Conservation (phyloP, 1,139 yeast genomes). For the Candida sanyaensis region DNA sequence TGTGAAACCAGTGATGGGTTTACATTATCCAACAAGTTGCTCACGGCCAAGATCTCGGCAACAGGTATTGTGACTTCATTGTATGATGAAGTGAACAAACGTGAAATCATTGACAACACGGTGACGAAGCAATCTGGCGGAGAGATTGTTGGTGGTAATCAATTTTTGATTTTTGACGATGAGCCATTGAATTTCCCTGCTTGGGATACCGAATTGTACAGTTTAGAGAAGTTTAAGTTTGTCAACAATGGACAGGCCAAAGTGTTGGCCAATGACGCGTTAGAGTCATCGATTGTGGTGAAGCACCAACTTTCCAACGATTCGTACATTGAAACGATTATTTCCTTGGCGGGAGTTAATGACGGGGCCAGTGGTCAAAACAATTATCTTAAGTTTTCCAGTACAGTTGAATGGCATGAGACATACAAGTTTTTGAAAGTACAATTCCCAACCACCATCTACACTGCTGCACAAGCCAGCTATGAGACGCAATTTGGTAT, state of each 20-base stretch:
- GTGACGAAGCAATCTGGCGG: conserved; percentile 46
- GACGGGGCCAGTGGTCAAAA: conserved; percentile 37
- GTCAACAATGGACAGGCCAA: conserved; percentile 44
- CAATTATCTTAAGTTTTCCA: conserved; percentile 52
- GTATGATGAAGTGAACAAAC: conserved; percentile 55
- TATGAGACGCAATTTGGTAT: conserved; percentile 94
- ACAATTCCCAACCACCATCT: conserved; percentile 88
- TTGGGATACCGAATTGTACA: conserved; percentile 94
- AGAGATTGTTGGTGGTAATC: conserved; percentile 62
- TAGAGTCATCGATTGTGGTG: conserved; percentile 64
- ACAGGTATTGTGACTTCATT: conserved; percentile 71
- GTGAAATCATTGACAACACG: conserved; percentile 67
- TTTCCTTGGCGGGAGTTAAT: conserved; percentile 65
- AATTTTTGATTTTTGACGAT: conserved; percentile 79
- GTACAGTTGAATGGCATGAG: conserved; percentile 85
- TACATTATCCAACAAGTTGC: conserved; percentile 58
- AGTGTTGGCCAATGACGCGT: conserved; percentile 55
- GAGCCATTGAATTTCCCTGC: conserved; percentile 92
- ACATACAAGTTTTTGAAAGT: conserved; percentile 88
- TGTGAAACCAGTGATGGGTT: conserved; percentile 43
- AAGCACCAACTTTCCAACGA: conserved; percentile 55
- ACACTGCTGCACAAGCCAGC: conserved; percentile 66
- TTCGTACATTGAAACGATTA: conserved; percentile 65
- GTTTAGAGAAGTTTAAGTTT: conserved; percentile 67
- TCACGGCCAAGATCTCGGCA: conserved; percentile 58